Evolutionary conservation across 805 yeast species (phyloP), one percentile per base, ranked within the genome.

Genomic region (Candida sanyiensis): DNA sequence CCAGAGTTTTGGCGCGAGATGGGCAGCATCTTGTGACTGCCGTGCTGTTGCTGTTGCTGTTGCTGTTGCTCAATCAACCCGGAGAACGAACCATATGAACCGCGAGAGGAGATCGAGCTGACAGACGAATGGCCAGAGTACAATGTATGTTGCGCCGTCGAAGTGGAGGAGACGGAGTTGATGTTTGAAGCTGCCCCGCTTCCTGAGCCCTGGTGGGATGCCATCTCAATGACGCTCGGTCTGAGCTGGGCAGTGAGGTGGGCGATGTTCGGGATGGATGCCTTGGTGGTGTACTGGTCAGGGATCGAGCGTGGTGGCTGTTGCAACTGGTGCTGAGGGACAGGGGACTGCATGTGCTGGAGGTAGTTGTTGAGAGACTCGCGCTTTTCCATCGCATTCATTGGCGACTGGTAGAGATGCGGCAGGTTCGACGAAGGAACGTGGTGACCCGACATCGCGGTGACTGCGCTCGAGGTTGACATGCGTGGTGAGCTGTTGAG

Each of bases 81-180:
- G 3, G 50, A 34, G 33, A 49, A 45, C 13, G 47, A 43, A 7
- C 48, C 51, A 20, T 47, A 46, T 3, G 56, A 50, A 33, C 46
- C 49, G 32, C 57, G 40, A 12, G 51, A 45, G 5, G 58, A 53
- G 1, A 45, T 37, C 8, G 58, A 53, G 1, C 56, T 50, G 5
- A 49, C 45, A 6, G 59, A 54, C 3, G 56, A 50, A 18, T 49
- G 46, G 2, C 46, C 38, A 7, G 59, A 55, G 35, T 52, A 50
- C 7, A 49, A 16, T 2, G 55, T 44, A 3, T 43, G 42, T 20
- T 44, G 38, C 1, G 56, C 48, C 11, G 22, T 10, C 12, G 57
- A 54, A n/a, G 43, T 43, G 6, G 54, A 33, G 6, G 54, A 50
- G 7, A 46, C 37, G 5, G 46, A 43, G 16, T 41, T 45, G 38